A percentile compares a stretch with the other conserved stretches of the same genome.
Conservation (phyloP, 2,329 filamentous ascomycete genomes). For the Aureobasidium namibiae region DNA sequence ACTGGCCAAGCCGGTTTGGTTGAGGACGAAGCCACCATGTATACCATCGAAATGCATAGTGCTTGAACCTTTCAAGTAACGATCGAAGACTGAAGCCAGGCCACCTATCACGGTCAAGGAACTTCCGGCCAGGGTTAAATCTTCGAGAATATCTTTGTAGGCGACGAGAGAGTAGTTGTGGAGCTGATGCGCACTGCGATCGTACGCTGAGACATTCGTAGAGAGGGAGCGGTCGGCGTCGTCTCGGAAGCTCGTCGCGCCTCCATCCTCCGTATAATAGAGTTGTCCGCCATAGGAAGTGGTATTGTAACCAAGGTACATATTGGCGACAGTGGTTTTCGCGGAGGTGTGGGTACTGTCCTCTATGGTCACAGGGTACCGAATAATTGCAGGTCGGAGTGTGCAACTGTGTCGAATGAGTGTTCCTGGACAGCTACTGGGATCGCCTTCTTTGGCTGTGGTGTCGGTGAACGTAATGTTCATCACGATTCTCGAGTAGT, state of each 20-base stretch:
- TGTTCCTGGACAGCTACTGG: slow-evolving; percentile 10
- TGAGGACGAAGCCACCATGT: neutral
- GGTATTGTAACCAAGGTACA: neutral
- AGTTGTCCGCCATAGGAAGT: neutral
- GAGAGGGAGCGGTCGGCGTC: no score
- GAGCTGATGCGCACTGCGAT: slow-evolving; percentile 14
- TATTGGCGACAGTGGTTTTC: neutral
- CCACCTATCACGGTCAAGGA: neutral
- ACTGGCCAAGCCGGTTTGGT: neutral
- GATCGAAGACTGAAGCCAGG: neutral
- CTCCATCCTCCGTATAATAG: neutral
- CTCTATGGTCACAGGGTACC: slow-evolving; percentile 17
- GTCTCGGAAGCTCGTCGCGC: no score
- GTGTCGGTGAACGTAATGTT: slow-evolving; percentile 12
- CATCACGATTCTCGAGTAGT: slow-evolving; percentile 13
- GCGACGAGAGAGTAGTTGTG: slow-evolving; percentile 13
- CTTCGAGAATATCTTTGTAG: slow-evolving; percentile 15
- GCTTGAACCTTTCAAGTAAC: neutral
- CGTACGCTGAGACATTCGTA: neutral
- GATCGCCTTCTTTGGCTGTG: neutral
- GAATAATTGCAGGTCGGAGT: slow-evolving; percentile 19
- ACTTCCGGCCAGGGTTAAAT: neutral
- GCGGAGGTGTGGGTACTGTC: neutral
- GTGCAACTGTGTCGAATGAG: slow-evolving; percentile 16
- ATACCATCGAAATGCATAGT: no score